Evolutionary conservation across 306 rosid species (phyloP).

Genomic region (Rosa chinensis): DNA sequence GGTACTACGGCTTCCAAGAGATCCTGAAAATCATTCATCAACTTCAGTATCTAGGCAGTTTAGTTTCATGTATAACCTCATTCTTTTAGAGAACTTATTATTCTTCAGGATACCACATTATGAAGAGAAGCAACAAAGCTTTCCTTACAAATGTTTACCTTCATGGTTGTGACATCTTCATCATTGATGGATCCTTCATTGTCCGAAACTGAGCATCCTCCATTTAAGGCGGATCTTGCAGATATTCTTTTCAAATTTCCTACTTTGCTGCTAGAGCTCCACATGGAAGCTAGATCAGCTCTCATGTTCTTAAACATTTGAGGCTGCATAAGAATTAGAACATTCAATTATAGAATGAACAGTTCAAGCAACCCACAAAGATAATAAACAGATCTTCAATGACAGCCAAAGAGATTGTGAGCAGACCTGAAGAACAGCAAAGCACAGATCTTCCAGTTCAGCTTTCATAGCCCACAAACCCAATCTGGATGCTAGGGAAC

Average conservation of each 20-base stretch:
- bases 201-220: constrained; percentile 42
- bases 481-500: constrained; percentile 94
- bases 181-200: constrained; percentile 40
- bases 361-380: background rate
- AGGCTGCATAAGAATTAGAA: constrained; percentile 58
- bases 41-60: background rate
- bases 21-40: constrained; percentile 57
- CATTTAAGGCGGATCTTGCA: constrained; percentile 40
- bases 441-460: constrained; percentile 92
- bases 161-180: constrained; percentile 66
- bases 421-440: constrained; percentile 89
- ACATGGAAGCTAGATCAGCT: constrained; percentile 90
- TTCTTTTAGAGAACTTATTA: background rate
- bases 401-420: constrained; percentile 23
- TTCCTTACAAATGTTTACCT: constrained; percentile 44
- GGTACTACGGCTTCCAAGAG: constrained; percentile 93
- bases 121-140: constrained; percentile 2
- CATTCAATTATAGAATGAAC: constrained; percentile 1
- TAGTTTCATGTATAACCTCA: background rate
- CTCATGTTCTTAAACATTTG: constrained; percentile 77
- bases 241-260: constrained; percentile 57
- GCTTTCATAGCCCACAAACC: constrained; percentile 97
- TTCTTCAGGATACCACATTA: background rate
- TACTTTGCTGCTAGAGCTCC: constrained; percentile 62
- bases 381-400: constrained; percentile 1